Base-by-base conservation (phyloP, 148 eudicot genomes). In the Nyssa sinensis region DNA sequence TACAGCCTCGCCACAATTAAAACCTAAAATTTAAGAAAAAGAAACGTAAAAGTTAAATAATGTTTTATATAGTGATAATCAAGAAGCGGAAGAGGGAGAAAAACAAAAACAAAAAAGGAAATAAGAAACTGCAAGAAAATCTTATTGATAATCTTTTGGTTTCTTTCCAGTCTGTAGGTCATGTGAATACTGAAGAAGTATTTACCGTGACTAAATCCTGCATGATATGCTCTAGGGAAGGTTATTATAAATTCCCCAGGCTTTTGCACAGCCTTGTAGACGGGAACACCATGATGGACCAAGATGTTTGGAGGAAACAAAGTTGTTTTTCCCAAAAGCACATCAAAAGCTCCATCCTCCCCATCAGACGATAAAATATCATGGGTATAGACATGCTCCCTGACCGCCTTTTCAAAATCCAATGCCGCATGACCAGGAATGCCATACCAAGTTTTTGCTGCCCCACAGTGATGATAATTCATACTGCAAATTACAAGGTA, bases 371-470 rank as follows among this genome's bases (percentile, higher is more conserved):
- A 84, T 74, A 93, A 72, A 63, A 96, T 91, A 69, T 89, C 94
- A 61, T 70, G 83, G 30, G 86, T 74, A 78, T 96, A 96, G 51
- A 96, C 99, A 78, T 89, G 83, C 73, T 93, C 93, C 73, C 81
- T 74, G 14, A 93, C 99, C 35, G 86, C 98, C 81, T 91, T 93
- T 70, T 96, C 99, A 84, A 96, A 96, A 74, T 87, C 90, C 81
- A 87, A 81, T 66, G 99, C 99, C 59, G 97, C 90, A 75, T 72
- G 88, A 78, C 99, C 98, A 77, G 99, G 99, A 77, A 96, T 79
- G 30, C 99, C 99, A 79, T 96, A 96, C 99, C 99, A 96, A 59
- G 99, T 96, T 89, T 96, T 96, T 72, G 98, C 84, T 62, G 99
- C 99, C 75, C 99, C 99, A 77, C 97, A 93, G 77, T 96, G 99